A percentile compares a stretch with the other conserved stretches of the same genome.
Evolutionary conservation across 2,329 filamentous ascomycete species (phyloP).

Genomic region (Tolypocladium paradoxum): DNA sequence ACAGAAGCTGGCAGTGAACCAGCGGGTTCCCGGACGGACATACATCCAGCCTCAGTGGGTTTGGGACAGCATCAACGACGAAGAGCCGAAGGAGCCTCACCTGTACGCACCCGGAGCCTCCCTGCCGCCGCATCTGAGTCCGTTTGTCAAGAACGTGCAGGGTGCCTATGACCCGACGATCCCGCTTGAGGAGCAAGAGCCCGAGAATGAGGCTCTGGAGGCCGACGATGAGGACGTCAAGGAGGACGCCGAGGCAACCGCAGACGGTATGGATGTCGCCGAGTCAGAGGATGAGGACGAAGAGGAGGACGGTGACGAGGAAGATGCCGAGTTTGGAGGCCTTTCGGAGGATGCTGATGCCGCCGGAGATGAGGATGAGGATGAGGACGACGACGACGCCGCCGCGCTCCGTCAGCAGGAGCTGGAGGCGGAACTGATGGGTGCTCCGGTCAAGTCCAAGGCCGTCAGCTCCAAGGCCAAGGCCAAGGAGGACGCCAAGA

Average conservation of each 20-base stretch:
- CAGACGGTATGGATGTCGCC: slow-evolving; percentile 54
- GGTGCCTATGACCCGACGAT: slow-evolving; percentile 88
- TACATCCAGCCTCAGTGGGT: slow-evolving; percentile 98
- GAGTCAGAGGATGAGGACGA: slow-evolving; percentile 38
- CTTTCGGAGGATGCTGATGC: slow-evolving; percentile 34
- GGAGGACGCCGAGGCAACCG: slow-evolving; percentile 50
- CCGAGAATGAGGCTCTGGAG: slow-evolving; percentile 71
- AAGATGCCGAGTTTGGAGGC: slow-evolving; percentile 29
- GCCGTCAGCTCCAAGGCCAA: slow-evolving; percentile 39
- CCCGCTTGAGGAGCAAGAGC: slow-evolving; percentile 77
- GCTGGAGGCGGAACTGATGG: slow-evolving; percentile 82
- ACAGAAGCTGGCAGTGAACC: slow-evolving; percentile 48
- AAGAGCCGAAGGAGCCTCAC: slow-evolving; percentile 76
- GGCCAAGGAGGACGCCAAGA: slow-evolving; percentile 58
- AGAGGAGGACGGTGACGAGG: slow-evolving; percentile 37
- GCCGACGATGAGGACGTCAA: slow-evolving; percentile 51
- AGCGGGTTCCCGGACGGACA: slow-evolving; percentile 77
- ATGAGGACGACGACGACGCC: slow-evolving; percentile 36
- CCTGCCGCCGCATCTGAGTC: slow-evolving; percentile 87
- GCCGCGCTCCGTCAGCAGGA: slow-evolving; percentile 73
- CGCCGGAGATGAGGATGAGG: slow-evolving; percentile 27
- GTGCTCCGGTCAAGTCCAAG: slow-evolving; percentile 47
- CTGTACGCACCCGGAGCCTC: slow-evolving; percentile 83
- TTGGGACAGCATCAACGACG: slow-evolving; percentile 93
- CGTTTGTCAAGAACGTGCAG: slow-evolving; percentile 80